Evolutionary conservation across 1,284 basidiomycete genomes (phyloP).

Genomic region (Microbotryum saponariae): DNA sequence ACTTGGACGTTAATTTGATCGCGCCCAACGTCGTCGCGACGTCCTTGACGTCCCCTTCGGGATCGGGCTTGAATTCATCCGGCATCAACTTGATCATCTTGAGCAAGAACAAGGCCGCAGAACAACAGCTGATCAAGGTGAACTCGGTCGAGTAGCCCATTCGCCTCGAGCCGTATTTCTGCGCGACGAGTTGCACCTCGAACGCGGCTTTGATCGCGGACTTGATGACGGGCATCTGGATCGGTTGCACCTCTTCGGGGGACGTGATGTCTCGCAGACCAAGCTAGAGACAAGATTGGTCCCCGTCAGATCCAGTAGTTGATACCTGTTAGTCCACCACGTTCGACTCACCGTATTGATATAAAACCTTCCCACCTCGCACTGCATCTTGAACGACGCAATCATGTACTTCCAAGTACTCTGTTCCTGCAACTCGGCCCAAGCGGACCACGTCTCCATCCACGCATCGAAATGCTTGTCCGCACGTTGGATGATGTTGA

Average conservation of each 20-base stretch:
- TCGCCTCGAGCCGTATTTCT: constrained; percentile 3
- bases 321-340: background rate
- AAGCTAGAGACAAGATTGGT: background rate
- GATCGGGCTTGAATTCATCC: constrained; percentile 11
- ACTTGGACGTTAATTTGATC: constrained; percentile 8
- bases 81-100: constrained; percentile 32
- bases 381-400: constrained; percentile 5
- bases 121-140: constrained; percentile 20
- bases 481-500: constrained; percentile 21
- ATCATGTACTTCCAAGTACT: constrained; percentile 8
- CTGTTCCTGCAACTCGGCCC: constrained; percentile 12
- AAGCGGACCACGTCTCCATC: constrained; percentile 24
- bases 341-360: constrained; percentile 6
- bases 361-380: constrained; percentile 13
- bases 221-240: constrained; percentile 14
- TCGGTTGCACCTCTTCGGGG: constrained; percentile 18
- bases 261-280: constrained; percentile 24
- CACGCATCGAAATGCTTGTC: constrained; percentile 21
- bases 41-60: constrained; percentile 1
- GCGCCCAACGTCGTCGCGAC: constrained; percentile 16
- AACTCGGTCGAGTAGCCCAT: constrained; percentile 25
- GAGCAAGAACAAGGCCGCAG: constrained; percentile 28
- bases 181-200: constrained; percentile 11
- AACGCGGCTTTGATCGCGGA: constrained; percentile 22
- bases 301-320: background rate